Percentiles rank a stretch among this genome's conserved stretches.
Evolutionary conservation across 257 asterid species (phyloP).

Genomic region (Asclepias syriaca): DNA sequence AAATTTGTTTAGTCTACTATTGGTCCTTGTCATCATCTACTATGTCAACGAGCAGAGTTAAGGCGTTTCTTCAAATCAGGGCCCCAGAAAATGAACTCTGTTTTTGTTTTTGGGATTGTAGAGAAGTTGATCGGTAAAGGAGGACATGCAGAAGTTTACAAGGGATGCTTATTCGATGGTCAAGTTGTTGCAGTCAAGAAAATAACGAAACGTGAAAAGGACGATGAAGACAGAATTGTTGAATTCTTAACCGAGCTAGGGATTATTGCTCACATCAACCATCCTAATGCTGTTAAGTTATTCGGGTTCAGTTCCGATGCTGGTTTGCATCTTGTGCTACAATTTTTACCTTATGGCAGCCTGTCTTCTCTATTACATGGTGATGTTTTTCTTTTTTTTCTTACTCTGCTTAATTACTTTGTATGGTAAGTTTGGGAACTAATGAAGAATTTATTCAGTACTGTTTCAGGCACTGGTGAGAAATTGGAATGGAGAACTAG

Average conservation of each 20-base stretch:
- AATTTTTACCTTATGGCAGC: constrained; percentile 70
- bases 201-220: constrained; percentile 52
- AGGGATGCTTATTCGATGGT: constrained; percentile 68
- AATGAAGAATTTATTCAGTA: constrained; percentile 15
- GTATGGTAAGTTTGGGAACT: constrained; percentile 3
- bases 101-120: constrained; percentile 15
- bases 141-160: constrained; percentile 93
- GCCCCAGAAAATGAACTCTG: background rate
- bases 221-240: constrained; percentile 70
- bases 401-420: too few relatives aligned
- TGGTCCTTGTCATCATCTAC: background rate
- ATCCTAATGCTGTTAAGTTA: constrained; percentile 71
- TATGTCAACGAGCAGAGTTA: background rate
- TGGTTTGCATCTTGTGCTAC: constrained; percentile 82
- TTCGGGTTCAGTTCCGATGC: constrained; percentile 74
- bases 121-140: constrained; percentile 87
- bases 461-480: constrained; percentile 47
- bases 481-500: constrained; percentile 61
- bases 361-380: constrained; percentile 70
- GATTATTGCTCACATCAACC: constrained; percentile 85
- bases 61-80: too few relatives aligned
- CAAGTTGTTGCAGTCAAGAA: constrained; percentile 86
- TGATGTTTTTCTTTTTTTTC: constrained; percentile 17
- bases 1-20: background rate
- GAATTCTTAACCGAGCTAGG: constrained; percentile 91